These are phyloP conservation scores for Trebouxia sp. DNA, from an alignment of 139 green algal genomes.

Conservation along the genomic window DNA sequence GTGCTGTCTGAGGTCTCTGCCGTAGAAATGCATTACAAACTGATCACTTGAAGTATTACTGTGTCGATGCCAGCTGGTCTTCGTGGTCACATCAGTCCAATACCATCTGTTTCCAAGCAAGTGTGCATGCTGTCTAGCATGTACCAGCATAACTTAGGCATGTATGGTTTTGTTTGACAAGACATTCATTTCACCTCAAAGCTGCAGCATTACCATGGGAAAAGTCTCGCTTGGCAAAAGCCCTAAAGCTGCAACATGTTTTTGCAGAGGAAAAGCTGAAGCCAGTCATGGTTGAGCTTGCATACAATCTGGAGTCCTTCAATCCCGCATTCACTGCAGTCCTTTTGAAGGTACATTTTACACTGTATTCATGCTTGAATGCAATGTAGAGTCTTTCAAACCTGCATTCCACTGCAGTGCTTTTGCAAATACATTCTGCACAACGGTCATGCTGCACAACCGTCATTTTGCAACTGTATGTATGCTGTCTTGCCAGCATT, in stretches of 20 bases:
- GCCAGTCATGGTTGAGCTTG: constrained; percentile 88
- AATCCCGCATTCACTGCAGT: constrained; percentile 92
- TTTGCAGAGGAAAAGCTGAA: constrained; percentile 68
- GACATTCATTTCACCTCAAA: not conserved
- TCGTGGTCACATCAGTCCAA: not conserved
- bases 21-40: too few species aligned
- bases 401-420: not conserved
- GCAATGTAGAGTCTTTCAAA: not conserved
- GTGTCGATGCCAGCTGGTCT: not conserved
- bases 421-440: not conserved
- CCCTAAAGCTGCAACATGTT: not conserved
- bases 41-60: too few species aligned
- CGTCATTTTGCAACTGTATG: too few species aligned
- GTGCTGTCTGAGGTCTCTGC: too few species aligned
- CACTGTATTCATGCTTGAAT: not conserved
- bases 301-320: constrained; percentile 94
- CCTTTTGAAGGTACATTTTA: constrained; percentile 68
- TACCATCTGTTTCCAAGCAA: not conserved
- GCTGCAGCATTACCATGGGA: not conserved
- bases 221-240: not conserved
- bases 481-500: too few species aligned
- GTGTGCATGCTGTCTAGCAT: not conserved
- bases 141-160: not conserved
- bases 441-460: too few species aligned
- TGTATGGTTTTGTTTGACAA: too few species aligned